Percentiles rank a stretch among this genome's conserved stretches.
phyloP scores from a whole-genome alignment of 2,329 filamentous ascomycete species.

The Epicoccum nigrum region DNA sequence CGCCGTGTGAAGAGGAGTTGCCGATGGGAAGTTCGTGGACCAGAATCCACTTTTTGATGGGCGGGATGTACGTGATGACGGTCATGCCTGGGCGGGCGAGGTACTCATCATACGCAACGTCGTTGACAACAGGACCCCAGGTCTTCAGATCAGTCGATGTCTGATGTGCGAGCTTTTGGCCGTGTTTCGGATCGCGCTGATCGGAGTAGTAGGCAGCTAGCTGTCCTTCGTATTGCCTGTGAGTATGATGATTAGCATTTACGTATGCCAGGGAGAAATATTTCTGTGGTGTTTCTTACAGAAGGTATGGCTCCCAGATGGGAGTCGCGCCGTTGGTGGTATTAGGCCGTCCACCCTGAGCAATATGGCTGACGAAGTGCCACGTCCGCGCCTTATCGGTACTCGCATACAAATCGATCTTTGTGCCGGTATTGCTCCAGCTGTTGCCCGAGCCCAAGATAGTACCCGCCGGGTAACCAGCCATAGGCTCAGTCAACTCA shows the following conservation, averaged over 20 bases:
- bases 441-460: slow-evolving; percentile 52
- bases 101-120: slow-evolving; percentile 28
- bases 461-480: slow-evolving; percentile 26
- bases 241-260: background rate
- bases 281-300: background rate
- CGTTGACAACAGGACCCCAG: slow-evolving; percentile 31
- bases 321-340: slow-evolving; percentile 31
- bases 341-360: slow-evolving; percentile 15
- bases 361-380: slow-evolving; percentile 33
- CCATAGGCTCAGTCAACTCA: slow-evolving; percentile 23
- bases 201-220: slow-evolving; percentile 34
- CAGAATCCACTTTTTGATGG: slow-evolving; percentile 31
- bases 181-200: slow-evolving; percentile 32
- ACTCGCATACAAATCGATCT: slow-evolving; percentile 32
- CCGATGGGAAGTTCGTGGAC: slow-evolving; percentile 29
- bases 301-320: slow-evolving; percentile 33
- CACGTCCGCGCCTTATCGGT: slow-evolving; percentile 26
- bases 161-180: slow-evolving; percentile 34
- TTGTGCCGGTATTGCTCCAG: slow-evolving; percentile 55
- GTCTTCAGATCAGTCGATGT: slow-evolving; percentile 25
- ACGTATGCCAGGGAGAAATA: background rate
- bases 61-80: slow-evolving; percentile 25
- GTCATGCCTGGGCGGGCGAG: slow-evolving; percentile 33
- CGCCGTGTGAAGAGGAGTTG: slow-evolving; percentile 1
- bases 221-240: slow-evolving; percentile 19